Conservation (phyloP, 371 early-diverging fungal species). For the Rhizomucor pusillus region DNA sequence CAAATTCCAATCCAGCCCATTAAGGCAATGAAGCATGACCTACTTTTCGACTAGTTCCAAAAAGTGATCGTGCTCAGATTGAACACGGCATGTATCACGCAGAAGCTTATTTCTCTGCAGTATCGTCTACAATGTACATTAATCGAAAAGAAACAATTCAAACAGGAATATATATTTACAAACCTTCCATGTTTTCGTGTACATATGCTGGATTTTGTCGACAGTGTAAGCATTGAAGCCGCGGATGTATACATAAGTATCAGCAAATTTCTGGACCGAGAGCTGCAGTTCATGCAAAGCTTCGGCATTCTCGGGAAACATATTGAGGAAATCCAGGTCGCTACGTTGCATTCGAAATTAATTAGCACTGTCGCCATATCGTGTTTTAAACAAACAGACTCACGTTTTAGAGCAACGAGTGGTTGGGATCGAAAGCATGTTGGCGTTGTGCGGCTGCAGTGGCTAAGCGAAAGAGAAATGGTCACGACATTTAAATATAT, state of each 20-base stretch:
- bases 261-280: conserved; percentile 55
- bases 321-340: conserved; percentile 58
- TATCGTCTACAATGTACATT: conserved; percentile 34
- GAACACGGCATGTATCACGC: conserved; percentile 42
- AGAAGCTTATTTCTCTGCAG: conserved; percentile 37
- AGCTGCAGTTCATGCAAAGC: conserved; percentile 48
- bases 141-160: too few relatives aligned
- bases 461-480: neutral
- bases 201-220: conserved; percentile 61
- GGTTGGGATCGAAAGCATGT: conserved; percentile 42
- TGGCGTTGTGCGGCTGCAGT: conserved; percentile 19
- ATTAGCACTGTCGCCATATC: neutral
- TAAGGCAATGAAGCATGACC: conserved; percentile 3
- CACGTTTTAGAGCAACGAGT: conserved; percentile 51
- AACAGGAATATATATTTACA: neutral
- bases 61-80: conserved; percentile 54
- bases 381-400: conserved; percentile 12
- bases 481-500: neutral
- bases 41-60: conserved; percentile 64
- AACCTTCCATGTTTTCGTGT: conserved; percentile 49
- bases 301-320: conserved; percentile 51
- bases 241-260: conserved; percentile 62
- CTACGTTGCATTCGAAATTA: conserved; percentile 22
- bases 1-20: neutral
- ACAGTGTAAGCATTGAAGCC: conserved; percentile 55